These are phyloP conservation scores for Aschersonia sp. DNA, from an alignment of 2,329 filamentous ascomycete genomes.

Conservation along the genomic window DNA sequence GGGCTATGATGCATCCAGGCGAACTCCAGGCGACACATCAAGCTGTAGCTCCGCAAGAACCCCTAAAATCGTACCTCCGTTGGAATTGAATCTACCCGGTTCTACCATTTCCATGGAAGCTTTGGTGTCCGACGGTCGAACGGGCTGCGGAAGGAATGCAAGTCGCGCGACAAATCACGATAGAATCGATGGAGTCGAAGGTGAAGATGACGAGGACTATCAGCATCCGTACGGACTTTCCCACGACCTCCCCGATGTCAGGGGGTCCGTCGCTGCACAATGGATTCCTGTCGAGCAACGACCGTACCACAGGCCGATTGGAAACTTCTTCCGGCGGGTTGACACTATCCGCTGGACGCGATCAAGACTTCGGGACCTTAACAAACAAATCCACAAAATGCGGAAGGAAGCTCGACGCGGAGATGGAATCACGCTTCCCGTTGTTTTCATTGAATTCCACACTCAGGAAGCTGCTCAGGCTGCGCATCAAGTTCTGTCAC, in stretches of 20 bases:
- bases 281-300: conserved; percentile 63
- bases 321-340: conserved; percentile 69
- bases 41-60: conserved; percentile 2
- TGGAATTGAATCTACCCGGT: conserved; percentile 5
- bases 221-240: conserved; percentile 21
- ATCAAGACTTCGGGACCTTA: conserved; percentile 25
- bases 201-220: conserved; percentile 17
- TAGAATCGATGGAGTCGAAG: neutral
- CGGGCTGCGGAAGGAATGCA: neutral
- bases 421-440: conserved; percentile 50
- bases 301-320: conserved; percentile 55
- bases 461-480: conserved; percentile 71
- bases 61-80: neutral
- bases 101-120: conserved; percentile 1
- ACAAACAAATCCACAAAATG: conserved; percentile 42
- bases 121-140: neutral
- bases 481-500: conserved; percentile 74
- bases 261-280: conserved; percentile 47
- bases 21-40: conserved; percentile 1
- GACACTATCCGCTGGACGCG: conserved; percentile 91
- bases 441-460: conserved; percentile 84
- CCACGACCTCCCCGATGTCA: conserved; percentile 21
- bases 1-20: conserved; percentile 1
- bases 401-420: conserved; percentile 60
- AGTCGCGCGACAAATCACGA: neutral